These are phyloP conservation scores for Oidiodendron maius DNA, from an alignment of 495 filamentous ascomycete species.

Conservation along the genomic window DNA sequence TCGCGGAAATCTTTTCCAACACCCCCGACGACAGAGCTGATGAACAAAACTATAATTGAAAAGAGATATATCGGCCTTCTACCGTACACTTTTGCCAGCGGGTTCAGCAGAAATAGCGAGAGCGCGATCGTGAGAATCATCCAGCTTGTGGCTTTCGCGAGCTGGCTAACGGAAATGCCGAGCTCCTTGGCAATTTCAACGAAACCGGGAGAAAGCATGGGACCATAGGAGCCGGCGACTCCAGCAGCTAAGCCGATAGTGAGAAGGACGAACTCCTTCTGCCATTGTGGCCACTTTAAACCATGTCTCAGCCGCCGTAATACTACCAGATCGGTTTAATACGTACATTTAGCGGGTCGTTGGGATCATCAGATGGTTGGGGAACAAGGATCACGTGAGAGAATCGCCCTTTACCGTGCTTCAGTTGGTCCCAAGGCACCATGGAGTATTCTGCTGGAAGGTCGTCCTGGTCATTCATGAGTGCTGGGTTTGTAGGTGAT, in stretches of 20 bases:
- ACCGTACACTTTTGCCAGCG: constrained; percentile 55
- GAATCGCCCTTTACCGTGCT: too few relatives aligned
- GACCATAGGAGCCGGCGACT: constrained; percentile 31
- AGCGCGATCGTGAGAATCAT: constrained; percentile 41
- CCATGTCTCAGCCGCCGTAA: too few relatives aligned
- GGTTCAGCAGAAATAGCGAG: constrained; percentile 52
- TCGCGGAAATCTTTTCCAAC: constrained; percentile 55
- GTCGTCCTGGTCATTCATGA: too few relatives aligned
- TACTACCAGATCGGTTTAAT: too few relatives aligned
- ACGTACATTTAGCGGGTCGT: constrained; percentile 52
- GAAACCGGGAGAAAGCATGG: constrained; percentile 47
- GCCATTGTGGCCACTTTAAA: constrained; percentile 10
- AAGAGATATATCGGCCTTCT: too few relatives aligned
- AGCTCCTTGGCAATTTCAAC: constrained; percentile 35
- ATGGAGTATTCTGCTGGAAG: too few relatives aligned
- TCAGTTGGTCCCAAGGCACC: too few relatives aligned
- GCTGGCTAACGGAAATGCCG: constrained; percentile 30
- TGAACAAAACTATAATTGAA: too few relatives aligned
- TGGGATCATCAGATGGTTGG: constrained; percentile 47
- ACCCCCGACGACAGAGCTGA: too few relatives aligned
- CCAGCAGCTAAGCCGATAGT: constrained; percentile 9
- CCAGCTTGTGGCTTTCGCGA: constrained; percentile 34
- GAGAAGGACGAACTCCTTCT: constrained; percentile 7
- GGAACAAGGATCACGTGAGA: constrained; percentile 39
- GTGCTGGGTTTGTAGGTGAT: too few relatives aligned